Evolutionary conservation across 2,329 filamentous ascomycete species (phyloP), one percentile per base, ranked within the genome.

Genomic region (Furcasterigmium sp.): DNA sequence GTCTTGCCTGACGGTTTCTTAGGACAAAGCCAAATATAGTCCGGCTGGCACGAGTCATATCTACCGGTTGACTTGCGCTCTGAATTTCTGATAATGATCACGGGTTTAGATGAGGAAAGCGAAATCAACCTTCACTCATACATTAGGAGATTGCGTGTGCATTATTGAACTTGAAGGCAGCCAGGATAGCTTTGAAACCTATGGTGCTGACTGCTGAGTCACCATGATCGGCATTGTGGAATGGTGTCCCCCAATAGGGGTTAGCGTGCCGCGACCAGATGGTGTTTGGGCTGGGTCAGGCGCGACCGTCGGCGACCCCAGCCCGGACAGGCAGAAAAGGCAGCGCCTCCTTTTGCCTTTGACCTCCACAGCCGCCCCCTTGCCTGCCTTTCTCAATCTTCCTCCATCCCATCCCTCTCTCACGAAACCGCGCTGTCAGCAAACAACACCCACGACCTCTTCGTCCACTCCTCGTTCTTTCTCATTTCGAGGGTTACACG

Each of bases 291-390:
- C 23, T 26, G 11, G 28, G 21, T 39, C 26, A 19, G 37, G 37
- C 37, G 37, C 37, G 37, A 39, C 37, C 15, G n/a, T 23, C 23
- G 23, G 20, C 36, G 14, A 38, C 26, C 38, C 38, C 28, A 36
- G n/a, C n/a, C n/a, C n/a, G n/a, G n/a, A n/a, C n/a, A n/a, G 28
- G 39, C 39, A 41, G 39, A 41, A 35, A 41, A 34, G 18, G 30
- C 37, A 28, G 37, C 21, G 26, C 30, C 29, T 41, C 15, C 39
- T 29, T 32, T 18, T 21, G 23, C 28, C 39, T 41, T 18, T 21
- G 29, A 15, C 15, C 23, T 32, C 28, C 26, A 25, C 39, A 41
- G 23, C 28, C 34, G 21, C 14, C 23, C 28, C 21, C 23, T 28
- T 21, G 14, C 21, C 7, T 26, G 17, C 37, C 18, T 28, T 41